These are phyloP conservation scores for Pythium guiyangense DNA, from an alignment of 352 stramenopile genomes.

Conservation along the genomic window DNA sequence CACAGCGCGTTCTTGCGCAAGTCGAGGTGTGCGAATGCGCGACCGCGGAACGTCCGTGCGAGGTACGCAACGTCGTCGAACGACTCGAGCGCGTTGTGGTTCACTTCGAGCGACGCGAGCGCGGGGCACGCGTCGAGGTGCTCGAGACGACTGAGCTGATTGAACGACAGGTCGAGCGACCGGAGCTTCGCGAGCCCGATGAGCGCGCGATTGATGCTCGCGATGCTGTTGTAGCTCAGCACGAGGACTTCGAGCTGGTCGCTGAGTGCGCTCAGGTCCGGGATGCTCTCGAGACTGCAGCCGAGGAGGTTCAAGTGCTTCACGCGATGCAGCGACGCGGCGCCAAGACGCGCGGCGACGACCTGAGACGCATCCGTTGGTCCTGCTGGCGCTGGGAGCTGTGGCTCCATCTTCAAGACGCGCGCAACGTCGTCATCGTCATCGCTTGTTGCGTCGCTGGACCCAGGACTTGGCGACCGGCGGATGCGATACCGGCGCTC, in stretches of 20 bases:
- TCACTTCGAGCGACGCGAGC: conserved; percentile 48
- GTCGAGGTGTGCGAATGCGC: conserved; percentile 34
- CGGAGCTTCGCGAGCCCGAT: conserved; percentile 28
- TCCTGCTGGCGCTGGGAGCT: conserved; percentile 11
- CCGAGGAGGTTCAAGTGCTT: conserved; percentile 51
- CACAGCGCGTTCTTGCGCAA: conserved; percentile 71
- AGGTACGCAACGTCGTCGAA: conserved; percentile 55
- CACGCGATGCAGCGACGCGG: conserved; percentile 13
- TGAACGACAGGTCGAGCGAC: conserved; percentile 65
- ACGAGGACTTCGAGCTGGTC: conserved; percentile 54
- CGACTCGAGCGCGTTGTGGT: conserved; percentile 53
- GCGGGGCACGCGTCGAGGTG: conserved; percentile 30
- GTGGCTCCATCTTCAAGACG: conserved; percentile 40
- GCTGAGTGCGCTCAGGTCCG: conserved; percentile 29
- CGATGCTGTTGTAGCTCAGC: conserved; percentile 71
- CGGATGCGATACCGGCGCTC: conserved; percentile 56
- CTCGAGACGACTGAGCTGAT: conserved; percentile 41
- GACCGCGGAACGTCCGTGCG: conserved; percentile 14
- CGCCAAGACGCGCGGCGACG: conserved; percentile 1
- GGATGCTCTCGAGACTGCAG: conserved; percentile 44
- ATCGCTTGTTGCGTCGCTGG: conserved; percentile 6
- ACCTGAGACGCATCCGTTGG: conserved; percentile 3
- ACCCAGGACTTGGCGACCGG: conserved; percentile 24
- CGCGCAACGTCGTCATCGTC: conserved; percentile 23
- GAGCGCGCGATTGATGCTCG: conserved; percentile 28